Evolutionary conservation across 345 rosid species (phyloP).

Genomic region (Reutealis trisperma): DNA sequence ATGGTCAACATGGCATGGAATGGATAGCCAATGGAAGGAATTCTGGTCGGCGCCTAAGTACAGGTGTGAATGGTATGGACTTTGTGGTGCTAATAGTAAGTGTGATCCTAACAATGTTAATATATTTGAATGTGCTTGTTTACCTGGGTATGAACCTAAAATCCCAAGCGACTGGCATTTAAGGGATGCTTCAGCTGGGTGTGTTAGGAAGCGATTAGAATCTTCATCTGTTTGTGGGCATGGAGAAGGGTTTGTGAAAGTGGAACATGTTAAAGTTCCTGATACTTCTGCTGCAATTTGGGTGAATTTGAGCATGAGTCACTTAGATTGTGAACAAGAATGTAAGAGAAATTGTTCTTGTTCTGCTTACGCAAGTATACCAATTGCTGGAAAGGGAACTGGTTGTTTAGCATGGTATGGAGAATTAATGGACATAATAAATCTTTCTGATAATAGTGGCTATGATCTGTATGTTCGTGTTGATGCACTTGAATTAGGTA

Average conservation of each 20-base stretch:
- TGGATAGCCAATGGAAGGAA: neutral
- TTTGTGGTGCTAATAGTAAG: slow-evolving; percentile 10
- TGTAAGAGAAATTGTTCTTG: slow-evolving; percentile 19
- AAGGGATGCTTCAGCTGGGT: slow-evolving; percentile 17
- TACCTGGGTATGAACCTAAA: slow-evolving; percentile 23
- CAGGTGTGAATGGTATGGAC: slow-evolving; percentile 11
- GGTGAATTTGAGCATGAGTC: slow-evolving; percentile 7
- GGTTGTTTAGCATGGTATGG: slow-evolving; percentile 28
- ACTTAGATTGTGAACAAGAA: neutral
- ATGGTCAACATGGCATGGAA: slow-evolving; percentile 16
- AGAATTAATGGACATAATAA: slow-evolving; percentile 19
- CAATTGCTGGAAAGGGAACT: neutral
- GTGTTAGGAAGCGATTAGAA: slow-evolving; percentile 9
- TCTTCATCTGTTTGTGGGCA: neutral
- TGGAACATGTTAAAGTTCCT: slow-evolving; percentile 15
- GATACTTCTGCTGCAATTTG: slow-evolving; percentile 6
- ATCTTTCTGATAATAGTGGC: neutral
- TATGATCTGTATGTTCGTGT: slow-evolving; percentile 17
- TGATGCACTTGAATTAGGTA: slow-evolving; percentile 26
- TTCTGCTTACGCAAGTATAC: slow-evolving; percentile 14
- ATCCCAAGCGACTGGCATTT: neutral
- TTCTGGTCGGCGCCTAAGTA: neutral
- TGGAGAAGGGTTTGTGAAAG: slow-evolving; percentile 17
- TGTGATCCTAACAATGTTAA: slow-evolving; percentile 5
- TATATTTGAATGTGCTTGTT: slow-evolving; percentile 20